These are phyloP conservation scores for Bruguiera sexangula DNA, from an alignment of 345 rosid species.

Conservation along the genomic window DNA sequence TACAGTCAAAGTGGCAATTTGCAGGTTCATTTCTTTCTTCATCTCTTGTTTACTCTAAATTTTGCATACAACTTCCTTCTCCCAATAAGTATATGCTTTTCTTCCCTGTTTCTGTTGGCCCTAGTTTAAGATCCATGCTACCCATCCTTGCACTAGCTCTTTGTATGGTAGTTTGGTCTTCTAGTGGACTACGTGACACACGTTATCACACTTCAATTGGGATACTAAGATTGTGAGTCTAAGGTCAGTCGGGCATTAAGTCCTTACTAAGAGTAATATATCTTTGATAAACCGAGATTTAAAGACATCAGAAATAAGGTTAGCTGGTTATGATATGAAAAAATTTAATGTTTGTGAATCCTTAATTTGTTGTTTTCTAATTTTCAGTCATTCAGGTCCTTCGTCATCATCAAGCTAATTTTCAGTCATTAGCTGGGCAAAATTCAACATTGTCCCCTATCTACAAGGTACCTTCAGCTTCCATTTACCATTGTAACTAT, in stretches of 20 bases:
- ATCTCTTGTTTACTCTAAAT: background rate
- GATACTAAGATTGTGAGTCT: no score
- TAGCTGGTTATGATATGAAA: background rate
- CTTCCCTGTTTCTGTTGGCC: no score
- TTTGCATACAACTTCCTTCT: background rate
- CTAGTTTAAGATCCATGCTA: no score
- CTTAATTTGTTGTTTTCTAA: slow-evolving; percentile 13
- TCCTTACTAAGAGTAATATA: background rate
- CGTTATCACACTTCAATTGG: no score
- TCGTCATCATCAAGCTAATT: slow-evolving; percentile 47
- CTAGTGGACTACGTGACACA: no score
- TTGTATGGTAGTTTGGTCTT: no score
- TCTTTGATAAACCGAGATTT: background rate
- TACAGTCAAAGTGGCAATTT: slow-evolving; percentile 90
- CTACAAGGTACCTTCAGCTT: slow-evolving; percentile 61
- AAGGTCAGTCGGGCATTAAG: no score
- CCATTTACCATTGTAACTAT: background rate
- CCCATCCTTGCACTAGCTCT: no score
- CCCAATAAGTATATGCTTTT: background rate
- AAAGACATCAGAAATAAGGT: background rate
- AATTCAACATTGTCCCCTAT: slow-evolving; percentile 67
- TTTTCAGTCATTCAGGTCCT: slow-evolving; percentile 62
- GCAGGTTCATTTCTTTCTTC: slow-evolving; percentile 53
- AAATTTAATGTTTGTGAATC: slow-evolving; percentile 11
- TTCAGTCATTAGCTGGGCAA: slow-evolving; percentile 64